A percentile compares a stretch with the other conserved stretches of the same genome.
Conservation (phyloP, 2,329 filamentous ascomycete genomes). For the Fusarium citri region DNA sequence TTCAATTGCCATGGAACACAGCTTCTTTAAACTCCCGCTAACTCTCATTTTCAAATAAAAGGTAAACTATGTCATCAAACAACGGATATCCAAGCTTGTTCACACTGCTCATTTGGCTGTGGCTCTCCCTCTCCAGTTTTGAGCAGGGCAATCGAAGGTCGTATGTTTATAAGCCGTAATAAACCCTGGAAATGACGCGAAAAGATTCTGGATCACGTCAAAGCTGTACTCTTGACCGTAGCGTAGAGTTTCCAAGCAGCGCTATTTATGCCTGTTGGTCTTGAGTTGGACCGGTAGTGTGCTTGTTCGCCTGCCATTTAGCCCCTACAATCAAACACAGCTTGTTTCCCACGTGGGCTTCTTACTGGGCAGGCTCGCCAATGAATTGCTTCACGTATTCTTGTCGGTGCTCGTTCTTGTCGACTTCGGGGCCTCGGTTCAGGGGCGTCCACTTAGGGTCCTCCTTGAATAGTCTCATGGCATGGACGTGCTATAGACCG, state of each 20-base stretch:
- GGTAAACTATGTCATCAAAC: conserved; percentile 2
- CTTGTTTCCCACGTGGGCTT: conserved; percentile 38
- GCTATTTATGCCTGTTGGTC: conserved; percentile 9
- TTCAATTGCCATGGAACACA: conserved; percentile 4
- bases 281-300: conserved; percentile 24
- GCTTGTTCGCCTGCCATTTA: conserved; percentile 26
- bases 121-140: not conserved
- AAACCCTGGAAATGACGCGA: conserved; percentile 31
- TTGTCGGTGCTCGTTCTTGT: conserved; percentile 81
- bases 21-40: conserved; percentile 36
- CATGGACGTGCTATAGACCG: conserved; percentile 81
- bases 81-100: conserved; percentile 2
- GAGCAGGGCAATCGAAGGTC: conserved; percentile 14
- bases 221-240: conserved; percentile 7
- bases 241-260: conserved; percentile 4
- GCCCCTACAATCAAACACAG: conserved; percentile 16
- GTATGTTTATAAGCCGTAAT: conserved; percentile 15
- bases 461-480: conserved; percentile 97
- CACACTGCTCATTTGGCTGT: not conserved
- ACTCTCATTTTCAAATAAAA: conserved; percentile 12
- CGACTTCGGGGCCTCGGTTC: conserved; percentile 81
- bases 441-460: conserved; percentile 98
- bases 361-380: conserved; percentile 37
- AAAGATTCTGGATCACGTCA: conserved; percentile 32
- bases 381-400: conserved; percentile 74